Base-by-base conservation (phyloP, 345 rosid genomes). In the Aethionema arabicum region DNA sequence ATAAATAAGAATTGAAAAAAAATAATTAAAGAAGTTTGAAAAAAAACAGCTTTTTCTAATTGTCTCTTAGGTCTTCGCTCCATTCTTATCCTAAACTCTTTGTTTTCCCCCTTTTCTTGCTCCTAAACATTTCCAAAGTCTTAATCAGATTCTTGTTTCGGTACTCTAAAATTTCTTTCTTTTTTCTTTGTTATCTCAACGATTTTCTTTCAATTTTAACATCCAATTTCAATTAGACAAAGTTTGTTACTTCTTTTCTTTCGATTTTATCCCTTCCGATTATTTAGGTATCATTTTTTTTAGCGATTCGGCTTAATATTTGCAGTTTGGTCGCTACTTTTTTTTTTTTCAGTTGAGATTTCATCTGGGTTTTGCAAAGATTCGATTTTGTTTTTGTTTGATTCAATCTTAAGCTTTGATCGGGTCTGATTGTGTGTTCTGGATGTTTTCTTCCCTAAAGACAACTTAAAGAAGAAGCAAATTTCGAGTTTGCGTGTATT, bases 61-160 rank as follows among this genome's bases (percentile, higher is more conserved):
- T 32, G 46, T 51, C 66, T 68, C 47, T 38, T 31, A 54, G 57
- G 62, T 61, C 63, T 51, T 60, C 43, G 41, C 59, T 68, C 41
- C 29, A 14, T 58, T 63, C 69, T 70, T 70, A 63, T 70, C 74
- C 59, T 56, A 56, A 63, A 57, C 56, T 42, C 29, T 50, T 21
- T 21, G 27, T 21, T 21, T 56, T 41, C 35, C 43, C 65, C 35
- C 15, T 14, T 63, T 70, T 44, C 65, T 70, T 70, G 65, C 59
- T 69, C 68, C 38, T 33, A 40, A 63, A 63, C 68, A 49, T 49
- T 68, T 41, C 69, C 40, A 47, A 11, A 49, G 55, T 71, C 65
- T 36, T 37, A 57, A 64, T 71, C 65, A 63, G 39, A 63, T 70
- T 32, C 48, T 36, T 68, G 5, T n/a, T 48, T 67, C 65, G 7